Evolutionary conservation across 2,329 filamentous ascomycete species (phyloP).

Genomic region (Xylaria sp.): DNA sequence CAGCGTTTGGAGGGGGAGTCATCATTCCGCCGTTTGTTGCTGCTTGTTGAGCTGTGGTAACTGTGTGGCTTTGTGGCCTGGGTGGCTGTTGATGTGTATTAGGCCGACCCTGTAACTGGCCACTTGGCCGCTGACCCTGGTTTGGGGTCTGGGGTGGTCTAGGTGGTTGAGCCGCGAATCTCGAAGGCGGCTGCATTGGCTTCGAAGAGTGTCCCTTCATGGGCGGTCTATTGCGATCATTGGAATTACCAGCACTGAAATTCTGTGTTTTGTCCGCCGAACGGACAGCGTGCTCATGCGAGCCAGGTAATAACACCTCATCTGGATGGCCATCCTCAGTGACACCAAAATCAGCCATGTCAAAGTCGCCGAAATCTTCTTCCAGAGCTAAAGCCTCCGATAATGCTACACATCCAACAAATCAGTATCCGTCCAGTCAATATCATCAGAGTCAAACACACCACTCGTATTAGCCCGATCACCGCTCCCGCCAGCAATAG

Average conservation of each 20-base stretch:
- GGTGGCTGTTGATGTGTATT: slow-evolving; percentile 32
- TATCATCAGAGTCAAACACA: slow-evolving; percentile 53
- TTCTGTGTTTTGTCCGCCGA: slow-evolving; percentile 40
- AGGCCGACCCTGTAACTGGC: slow-evolving; percentile 34
- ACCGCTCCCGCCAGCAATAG: slow-evolving; percentile 41
- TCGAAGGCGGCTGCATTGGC: slow-evolving; percentile 48
- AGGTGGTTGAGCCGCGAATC: slow-evolving; percentile 41
- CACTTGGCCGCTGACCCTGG: slow-evolving; percentile 37
- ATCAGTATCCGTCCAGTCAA: slow-evolving; percentile 44
- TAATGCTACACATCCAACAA: slow-evolving; percentile 41
- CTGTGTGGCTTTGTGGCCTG: slow-evolving; percentile 31
- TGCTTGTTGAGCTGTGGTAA: slow-evolving; percentile 33
- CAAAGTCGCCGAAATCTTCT: slow-evolving; percentile 63
- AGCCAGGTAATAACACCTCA: slow-evolving; percentile 67
- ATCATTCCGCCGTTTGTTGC: slow-evolving; percentile 34
- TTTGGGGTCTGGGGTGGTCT: slow-evolving; percentile 46
- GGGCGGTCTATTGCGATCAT: slow-evolving; percentile 37
- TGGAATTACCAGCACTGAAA: slow-evolving; percentile 29
- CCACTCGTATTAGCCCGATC: slow-evolving; percentile 41
- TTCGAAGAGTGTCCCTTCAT: slow-evolving; percentile 31
- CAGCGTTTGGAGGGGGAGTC: slow-evolving; percentile 42
- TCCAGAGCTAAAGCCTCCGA: slow-evolving; percentile 41
- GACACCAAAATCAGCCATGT: slow-evolving; percentile 77
- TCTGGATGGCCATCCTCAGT: slow-evolving; percentile 74
- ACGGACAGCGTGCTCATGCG: slow-evolving; percentile 34